Percentiles rank a stretch among this genome's conserved stretches.
Conservation (phyloP, 108 stramenopile genomes). For the Pseudonitzschia pungens region DNA sequence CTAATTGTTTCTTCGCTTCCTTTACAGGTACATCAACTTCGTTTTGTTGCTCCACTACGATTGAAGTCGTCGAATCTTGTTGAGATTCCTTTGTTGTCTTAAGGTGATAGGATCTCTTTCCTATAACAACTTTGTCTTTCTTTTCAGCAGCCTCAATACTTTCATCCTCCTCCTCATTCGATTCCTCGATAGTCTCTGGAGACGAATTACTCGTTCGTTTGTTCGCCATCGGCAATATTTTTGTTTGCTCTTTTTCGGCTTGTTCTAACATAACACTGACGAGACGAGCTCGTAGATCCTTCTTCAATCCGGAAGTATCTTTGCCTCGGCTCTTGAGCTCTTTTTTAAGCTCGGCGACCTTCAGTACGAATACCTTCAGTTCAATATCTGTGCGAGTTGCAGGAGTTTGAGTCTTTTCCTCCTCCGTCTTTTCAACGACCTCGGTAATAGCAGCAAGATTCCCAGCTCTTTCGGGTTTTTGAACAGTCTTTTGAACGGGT, state of each 20-base stretch:
- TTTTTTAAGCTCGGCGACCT: conserved; percentile 45
- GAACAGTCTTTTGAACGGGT: not conserved
- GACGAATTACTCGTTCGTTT: not conserved
- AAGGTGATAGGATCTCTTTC: not conserved
- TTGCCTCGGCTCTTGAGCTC: conserved; percentile 44
- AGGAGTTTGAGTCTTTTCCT: not conserved
- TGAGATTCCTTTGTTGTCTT: not conserved
- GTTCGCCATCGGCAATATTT: not conserved
- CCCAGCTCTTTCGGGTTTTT: not conserved
- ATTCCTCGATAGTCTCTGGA: conserved; percentile 7
- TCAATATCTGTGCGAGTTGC: conserved; percentile 16
- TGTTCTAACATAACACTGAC: conserved; percentile 28
- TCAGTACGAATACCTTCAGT: conserved; percentile 44
- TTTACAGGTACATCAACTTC: not conserved
- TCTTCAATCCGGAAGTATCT: conserved; percentile 47
- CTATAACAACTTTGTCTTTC: not conserved
- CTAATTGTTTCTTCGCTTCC: not conserved
- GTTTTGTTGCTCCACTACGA: not conserved
- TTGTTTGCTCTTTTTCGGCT: conserved; percentile 12
- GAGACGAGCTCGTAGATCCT: conserved; percentile 44
- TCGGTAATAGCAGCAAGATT: not conserved
- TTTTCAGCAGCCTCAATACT: not conserved
- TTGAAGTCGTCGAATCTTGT: not conserved
- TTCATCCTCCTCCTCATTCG: not conserved
- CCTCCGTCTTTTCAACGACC: not conserved